Percentiles rank a stretch among this genome's conserved stretches.
Conservation (phyloP, 2,329 filamentous ascomycete species). For the Scopulariopsis brevicaulis region DNA sequence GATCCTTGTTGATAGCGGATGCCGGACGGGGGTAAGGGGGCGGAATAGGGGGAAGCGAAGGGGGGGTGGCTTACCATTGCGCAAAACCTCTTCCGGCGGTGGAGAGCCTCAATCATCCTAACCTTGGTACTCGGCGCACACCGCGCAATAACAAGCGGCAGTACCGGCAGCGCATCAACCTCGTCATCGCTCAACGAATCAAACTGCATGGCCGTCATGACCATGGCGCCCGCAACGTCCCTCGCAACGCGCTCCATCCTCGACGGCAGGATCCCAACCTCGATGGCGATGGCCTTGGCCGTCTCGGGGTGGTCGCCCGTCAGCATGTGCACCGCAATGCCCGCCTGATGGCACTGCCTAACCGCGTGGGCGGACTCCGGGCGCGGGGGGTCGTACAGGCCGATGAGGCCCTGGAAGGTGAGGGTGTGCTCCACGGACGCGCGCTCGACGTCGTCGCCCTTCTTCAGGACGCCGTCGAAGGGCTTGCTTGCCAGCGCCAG, state of each 20-base stretch:
- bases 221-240: slow-evolving; percentile 44
- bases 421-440: slow-evolving; percentile 46
- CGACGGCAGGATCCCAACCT: slow-evolving; percentile 47
- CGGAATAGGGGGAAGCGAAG: background rate
- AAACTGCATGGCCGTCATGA: slow-evolving; percentile 54
- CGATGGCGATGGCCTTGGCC: slow-evolving; percentile 47
- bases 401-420: slow-evolving; percentile 54
- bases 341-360: slow-evolving; percentile 45
- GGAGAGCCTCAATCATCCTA: slow-evolving; percentile 62
- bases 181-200: slow-evolving; percentile 51
- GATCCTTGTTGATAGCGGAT: background rate
- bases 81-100: slow-evolving; percentile 51
- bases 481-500: slow-evolving; percentile 49
- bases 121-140: slow-evolving; percentile 63
- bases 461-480: slow-evolving; percentile 19
- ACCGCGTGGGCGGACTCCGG: slow-evolving; percentile 53
- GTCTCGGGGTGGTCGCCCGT: slow-evolving; percentile 56
- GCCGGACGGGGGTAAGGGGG: background rate
- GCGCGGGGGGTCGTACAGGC: slow-evolving; percentile 61
- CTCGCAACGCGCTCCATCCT: slow-evolving; percentile 35
- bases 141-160: slow-evolving; percentile 58
- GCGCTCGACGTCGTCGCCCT: slow-evolving; percentile 34
- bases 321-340: slow-evolving; percentile 57
- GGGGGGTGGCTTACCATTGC: slow-evolving; percentile 39
- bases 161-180: slow-evolving; percentile 50